Percentiles rank a stretch among this genome's conserved stretches.
Evolutionary conservation across 1,284 basidiomycete genomes (phyloP).

Genomic region (Apiotrichum gracile): DNA sequence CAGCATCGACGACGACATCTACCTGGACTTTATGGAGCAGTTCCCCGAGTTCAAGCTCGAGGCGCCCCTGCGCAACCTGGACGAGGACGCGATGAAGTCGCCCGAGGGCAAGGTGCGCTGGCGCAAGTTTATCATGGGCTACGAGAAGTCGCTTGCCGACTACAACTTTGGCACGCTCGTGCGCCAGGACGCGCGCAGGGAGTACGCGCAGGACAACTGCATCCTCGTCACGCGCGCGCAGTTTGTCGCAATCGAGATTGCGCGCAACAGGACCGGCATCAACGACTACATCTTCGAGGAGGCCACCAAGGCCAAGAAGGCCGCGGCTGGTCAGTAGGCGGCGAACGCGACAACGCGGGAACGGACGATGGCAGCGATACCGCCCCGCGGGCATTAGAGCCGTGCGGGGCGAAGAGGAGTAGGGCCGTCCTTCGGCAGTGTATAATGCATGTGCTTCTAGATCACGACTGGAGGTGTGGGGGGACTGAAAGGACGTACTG

Average conservation of each 20-base stretch:
- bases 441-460: too few relatives aligned
- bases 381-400: too few relatives aligned
- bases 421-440: too few relatives aligned
- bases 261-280: slow-evolving; percentile 82
- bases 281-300: slow-evolving; percentile 82
- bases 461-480: too few relatives aligned
- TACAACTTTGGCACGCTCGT: slow-evolving; percentile 97
- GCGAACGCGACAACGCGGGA: not conserved
- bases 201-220: slow-evolving; percentile 89
- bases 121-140: slow-evolving; percentile 74
- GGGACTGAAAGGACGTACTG: too few relatives aligned
- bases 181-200: slow-evolving; percentile 68
- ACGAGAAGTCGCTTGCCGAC: slow-evolving; percentile 81
- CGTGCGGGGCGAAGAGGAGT: too few relatives aligned
- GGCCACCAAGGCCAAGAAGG: slow-evolving; percentile 51
- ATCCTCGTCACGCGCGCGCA: slow-evolving; percentile 75
- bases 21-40: slow-evolving; percentile 62
- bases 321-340: not conserved
- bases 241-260: slow-evolving; percentile 94
- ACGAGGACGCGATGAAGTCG: slow-evolving; percentile 96
- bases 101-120: slow-evolving; percentile 83
- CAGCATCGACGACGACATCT: slow-evolving; percentile 89
- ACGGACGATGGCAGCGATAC: not conserved
- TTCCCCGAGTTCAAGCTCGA: slow-evolving; percentile 82
- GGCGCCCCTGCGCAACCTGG: slow-evolving; percentile 61